Evolutionary conservation across 495 filamentous ascomycete genomes (phyloP).

Genomic region (Aspergillus nidulans): DNA sequence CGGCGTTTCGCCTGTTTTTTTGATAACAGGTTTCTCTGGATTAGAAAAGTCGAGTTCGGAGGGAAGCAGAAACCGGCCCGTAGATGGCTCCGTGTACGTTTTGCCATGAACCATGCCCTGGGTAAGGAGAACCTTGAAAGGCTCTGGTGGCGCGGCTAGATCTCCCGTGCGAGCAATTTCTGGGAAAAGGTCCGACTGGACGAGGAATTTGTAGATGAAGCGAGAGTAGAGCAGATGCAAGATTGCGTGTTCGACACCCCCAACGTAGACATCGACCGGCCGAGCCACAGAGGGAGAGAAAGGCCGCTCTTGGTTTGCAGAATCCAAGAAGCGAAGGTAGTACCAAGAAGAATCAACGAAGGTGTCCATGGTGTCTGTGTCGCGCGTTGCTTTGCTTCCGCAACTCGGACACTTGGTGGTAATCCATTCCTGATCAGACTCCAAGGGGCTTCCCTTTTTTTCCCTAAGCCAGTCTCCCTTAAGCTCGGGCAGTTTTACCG

Average conservation of each 20-base stretch:
- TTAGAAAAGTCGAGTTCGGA: slow-evolving; percentile 66
- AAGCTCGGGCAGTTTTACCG: slow-evolving; percentile 69
- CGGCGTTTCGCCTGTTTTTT: slow-evolving; percentile 52
- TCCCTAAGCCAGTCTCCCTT: slow-evolving; percentile 62
- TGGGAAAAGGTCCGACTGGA: slow-evolving; percentile 53
- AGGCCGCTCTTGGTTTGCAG: slow-evolving; percentile 55
- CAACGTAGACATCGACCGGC: slow-evolving; percentile 82
- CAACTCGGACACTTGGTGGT: slow-evolving; percentile 75
- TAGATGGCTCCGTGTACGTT: slow-evolving; percentile 71
- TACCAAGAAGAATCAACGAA: slow-evolving; percentile 96
- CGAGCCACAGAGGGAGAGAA: slow-evolving; percentile 56
- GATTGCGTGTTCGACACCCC: slow-evolving; percentile 87
- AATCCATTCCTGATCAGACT: slow-evolving; percentile 66
- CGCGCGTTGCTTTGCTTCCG: slow-evolving; percentile 62
- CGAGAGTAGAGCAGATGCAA: slow-evolving; percentile 87
- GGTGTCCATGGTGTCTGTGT: slow-evolving; percentile 94
- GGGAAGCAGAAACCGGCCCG: slow-evolving; percentile 71
- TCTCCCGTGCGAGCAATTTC: slow-evolving; percentile 29
- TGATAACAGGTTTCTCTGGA: slow-evolving; percentile 53
- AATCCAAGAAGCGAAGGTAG: slow-evolving; percentile 72
- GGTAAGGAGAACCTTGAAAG: slow-evolving; percentile 74
- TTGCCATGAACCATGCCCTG: slow-evolving; percentile 93
- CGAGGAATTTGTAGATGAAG: slow-evolving; percentile 84
- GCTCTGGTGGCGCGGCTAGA: slow-evolving; percentile 47
- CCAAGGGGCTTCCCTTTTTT: slow-evolving; percentile 72